phyloP scores from a whole-genome alignment of 2,329 filamentous ascomycete genomes.

The Cercospora berteroae region DNA sequence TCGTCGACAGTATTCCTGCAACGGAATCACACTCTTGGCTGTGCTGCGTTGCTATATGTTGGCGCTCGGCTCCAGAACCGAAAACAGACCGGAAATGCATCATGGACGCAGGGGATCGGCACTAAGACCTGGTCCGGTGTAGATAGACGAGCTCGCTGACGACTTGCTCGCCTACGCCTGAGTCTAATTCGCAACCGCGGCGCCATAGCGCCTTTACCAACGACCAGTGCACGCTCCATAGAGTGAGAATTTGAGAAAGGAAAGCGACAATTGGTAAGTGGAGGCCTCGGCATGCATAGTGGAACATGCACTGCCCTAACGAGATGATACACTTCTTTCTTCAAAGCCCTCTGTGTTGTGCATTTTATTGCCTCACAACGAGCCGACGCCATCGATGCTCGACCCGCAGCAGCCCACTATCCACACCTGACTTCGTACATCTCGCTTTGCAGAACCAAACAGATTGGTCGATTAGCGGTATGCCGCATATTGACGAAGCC shows the following conservation, averaged over 20 bases:
- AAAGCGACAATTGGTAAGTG: constrained; percentile 5
- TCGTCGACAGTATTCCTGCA: background rate
- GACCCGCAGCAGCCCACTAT: constrained; percentile 18
- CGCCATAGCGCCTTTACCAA: constrained; percentile 13
- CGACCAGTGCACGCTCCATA: constrained; percentile 8
- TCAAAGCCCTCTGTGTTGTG: background rate
- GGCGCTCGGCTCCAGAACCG: constrained; percentile 13
- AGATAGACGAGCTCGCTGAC: constrained; percentile 27
- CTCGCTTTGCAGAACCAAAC: constrained; percentile 18
- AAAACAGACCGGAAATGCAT: constrained; percentile 4
- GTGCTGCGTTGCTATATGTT: background rate
- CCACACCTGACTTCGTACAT: constrained; percentile 19
- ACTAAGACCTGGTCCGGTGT: constrained; percentile 21
- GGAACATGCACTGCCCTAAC: constrained; percentile 3
- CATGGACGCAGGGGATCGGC: constrained; percentile 22
- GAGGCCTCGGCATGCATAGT: constrained; percentile 10
- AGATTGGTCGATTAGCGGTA: constrained; percentile 17
- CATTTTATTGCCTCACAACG: constrained; percentile 10
- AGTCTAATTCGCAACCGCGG: constrained; percentile 22
- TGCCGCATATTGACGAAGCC: constrained; percentile 16
- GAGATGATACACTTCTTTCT: background rate
- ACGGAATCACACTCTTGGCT: background rate
- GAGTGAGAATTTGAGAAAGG: constrained; percentile 13
- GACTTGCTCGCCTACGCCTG: constrained; percentile 24
- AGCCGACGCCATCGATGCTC: constrained; percentile 13